Base-by-base conservation (phyloP, 371 early-diverging fungal genomes). In the Apophysomyces variabilis region DNA sequence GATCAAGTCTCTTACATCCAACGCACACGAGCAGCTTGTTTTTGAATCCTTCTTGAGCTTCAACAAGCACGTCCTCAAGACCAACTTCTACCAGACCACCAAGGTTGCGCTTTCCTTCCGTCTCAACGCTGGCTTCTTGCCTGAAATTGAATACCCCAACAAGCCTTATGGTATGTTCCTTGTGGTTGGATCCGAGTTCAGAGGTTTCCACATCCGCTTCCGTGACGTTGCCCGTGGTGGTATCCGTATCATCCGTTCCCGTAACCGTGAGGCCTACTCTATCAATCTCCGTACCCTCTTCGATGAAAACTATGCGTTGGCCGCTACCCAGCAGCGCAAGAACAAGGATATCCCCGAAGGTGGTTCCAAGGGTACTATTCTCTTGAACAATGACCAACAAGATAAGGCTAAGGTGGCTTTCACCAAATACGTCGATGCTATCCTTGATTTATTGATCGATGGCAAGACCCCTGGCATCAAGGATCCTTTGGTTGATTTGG, bases 341-440 rank as follows among this genome's bases (percentile, higher is more conserved):
- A 99, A 99, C 87, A 98, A 98, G 87, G 96, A 98, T 82, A 97
- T 98, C 66, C 99, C 99, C 58, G 99, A 98, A 82, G 98, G 99
- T 66, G 99, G 99, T 37, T 96, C 97, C 69, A 98, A 98, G 85
- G 98, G 98, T 63, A 98, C 98, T 8, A 98, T 98, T 71, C 80
- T 98, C 41, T 82, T 99, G 60, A 93, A 98, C 81, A 87, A 93
- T 61, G 87, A 90, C 60, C 92, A 94, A 63, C 99, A 98, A 79
- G 99, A 99, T 81, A 95, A 95, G 77, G 85, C 96, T 32, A 82
- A 88, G 56, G 95, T 93, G n/a, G 98, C 99, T 7, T 99, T 99
- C 80, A 96, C 98, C 70, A 99, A 99, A 87, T 99, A 98, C 76
- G 97, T 97, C 35, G 99, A 99, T 72, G 86, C 96, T 39, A 83